Percentiles rank a stretch among this genome's conserved stretches.
phyloP scores from a whole-genome alignment of 345 rosid genomes.

The Aurinia saxatilis region DNA sequence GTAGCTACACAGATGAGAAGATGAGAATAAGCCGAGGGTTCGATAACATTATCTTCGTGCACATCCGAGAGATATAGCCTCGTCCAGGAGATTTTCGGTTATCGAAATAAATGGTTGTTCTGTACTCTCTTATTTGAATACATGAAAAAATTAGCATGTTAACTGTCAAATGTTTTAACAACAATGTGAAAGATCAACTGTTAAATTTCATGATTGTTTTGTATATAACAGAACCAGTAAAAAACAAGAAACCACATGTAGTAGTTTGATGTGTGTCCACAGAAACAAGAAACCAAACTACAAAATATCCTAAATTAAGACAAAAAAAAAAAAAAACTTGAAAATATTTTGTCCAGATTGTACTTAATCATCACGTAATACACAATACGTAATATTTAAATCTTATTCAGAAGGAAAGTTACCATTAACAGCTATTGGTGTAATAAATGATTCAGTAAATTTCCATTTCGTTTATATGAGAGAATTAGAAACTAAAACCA shows the following conservation, averaged over 20 bases:
- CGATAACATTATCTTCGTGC: slow-evolving; percentile 59
- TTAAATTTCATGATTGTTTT: too few species aligned
- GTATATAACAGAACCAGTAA: slow-evolving; percentile 22
- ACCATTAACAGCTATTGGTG: slow-evolving; percentile 16
- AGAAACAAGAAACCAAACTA: too few species aligned
- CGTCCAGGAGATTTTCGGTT: not conserved
- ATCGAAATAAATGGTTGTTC: not conserved
- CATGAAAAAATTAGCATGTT: not conserved
- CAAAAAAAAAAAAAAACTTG: not conserved
- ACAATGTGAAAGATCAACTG: not conserved
- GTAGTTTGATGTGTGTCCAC: not conserved
- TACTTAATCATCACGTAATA: not conserved
- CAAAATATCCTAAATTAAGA: slow-evolving; percentile 23
- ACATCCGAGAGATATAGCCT: slow-evolving; percentile 27
- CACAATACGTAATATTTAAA: not conserved
- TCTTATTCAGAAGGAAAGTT: slow-evolving; percentile 16
- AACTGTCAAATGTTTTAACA: slow-evolving; percentile 13
- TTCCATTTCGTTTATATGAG: not conserved
- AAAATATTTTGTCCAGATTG: not conserved
- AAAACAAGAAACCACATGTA: slow-evolving; percentile 21
- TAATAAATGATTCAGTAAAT: slow-evolving; percentile 8
- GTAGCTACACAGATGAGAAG: slow-evolving; percentile 70
- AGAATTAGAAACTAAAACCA: slow-evolving; percentile 4
- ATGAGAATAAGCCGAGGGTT: slow-evolving; percentile 70
- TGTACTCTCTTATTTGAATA: not conserved